Conservation (phyloP, 257 asterid species). For the Lantana camara region DNA sequence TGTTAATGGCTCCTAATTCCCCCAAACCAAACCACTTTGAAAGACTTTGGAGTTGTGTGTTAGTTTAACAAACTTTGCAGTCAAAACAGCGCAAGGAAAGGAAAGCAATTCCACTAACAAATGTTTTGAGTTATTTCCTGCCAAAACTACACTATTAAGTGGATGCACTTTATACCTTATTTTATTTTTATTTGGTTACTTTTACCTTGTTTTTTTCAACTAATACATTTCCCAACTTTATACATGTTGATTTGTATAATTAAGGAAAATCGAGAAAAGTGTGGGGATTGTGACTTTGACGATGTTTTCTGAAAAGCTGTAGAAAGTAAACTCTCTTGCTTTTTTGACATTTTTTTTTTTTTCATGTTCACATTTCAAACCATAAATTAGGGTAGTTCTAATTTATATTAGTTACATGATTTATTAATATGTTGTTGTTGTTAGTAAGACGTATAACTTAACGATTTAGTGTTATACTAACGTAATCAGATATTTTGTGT, state of each 20-base stretch:
- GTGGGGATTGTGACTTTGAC: background rate
- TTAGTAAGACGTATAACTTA: too few relatives aligned
- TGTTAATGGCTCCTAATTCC: slow-evolving; percentile 10
- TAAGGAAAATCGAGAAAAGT: slow-evolving; percentile 3
- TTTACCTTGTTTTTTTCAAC: background rate
- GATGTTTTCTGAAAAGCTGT: background rate
- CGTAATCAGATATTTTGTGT: too few relatives aligned
- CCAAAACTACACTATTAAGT: slow-evolving; percentile 11
- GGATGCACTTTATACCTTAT: slow-evolving; percentile 7
- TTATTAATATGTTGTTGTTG: too few relatives aligned
- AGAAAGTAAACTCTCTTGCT: background rate
- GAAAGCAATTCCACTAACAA: slow-evolving; percentile 32
- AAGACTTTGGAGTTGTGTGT: slow-evolving; percentile 4
- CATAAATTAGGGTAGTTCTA: slow-evolving; percentile 22
- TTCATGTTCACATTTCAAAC: background rate
- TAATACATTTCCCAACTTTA: slow-evolving; percentile 19
- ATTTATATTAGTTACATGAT: too few relatives aligned
- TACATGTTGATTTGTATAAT: background rate
- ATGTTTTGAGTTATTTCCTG: slow-evolving; percentile 17
- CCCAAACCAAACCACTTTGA: slow-evolving; percentile 11
- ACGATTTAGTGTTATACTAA: too few relatives aligned
- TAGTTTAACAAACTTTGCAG: slow-evolving; percentile 20
- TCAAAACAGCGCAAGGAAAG: background rate
- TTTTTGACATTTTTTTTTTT: background rate
- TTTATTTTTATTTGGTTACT: background rate